Evolutionary conservation across 2,329 filamentous ascomycete species (phyloP), one percentile per base, ranked within the genome.

Genomic region (Fusarium torreyae): DNA sequence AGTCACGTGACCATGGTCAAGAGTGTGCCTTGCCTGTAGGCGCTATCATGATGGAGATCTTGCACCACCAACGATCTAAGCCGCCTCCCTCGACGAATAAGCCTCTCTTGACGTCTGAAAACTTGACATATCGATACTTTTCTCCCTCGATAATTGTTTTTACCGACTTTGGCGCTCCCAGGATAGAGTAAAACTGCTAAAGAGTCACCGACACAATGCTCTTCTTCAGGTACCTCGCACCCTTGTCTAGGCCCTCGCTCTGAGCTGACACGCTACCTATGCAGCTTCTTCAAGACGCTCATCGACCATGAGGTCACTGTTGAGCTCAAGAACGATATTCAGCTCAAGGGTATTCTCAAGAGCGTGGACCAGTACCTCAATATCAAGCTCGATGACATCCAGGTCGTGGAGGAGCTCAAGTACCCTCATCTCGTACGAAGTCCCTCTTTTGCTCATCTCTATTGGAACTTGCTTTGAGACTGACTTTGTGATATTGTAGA

Each of bases 281-380:
- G 20, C 78, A 96, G 93, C 84, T 98, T 98, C 86, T 98, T 98
- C 90, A 98, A 98, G 82, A 98, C 95, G 55, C 92, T 98, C 77
- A 97, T 98, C 80, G 96, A 98, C 85, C 92, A 96, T 74, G 91
- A 97, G 85, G 94, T 99, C 77, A 98, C 94, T 46, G 94, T 99
- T 79, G 96, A 99, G 85, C 92, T 99, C 80, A 99, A 99, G 84
- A 99, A 99, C 81, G 96, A 99, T 83, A 97, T 99, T 75, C 94
- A 94, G 79, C 97, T 99, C 80, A 93, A 93, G 75, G 96, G 96
- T 72, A 97, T 91, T 36, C 87, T 99, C 72, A 99, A 98, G 86
- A 97, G 93, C 77, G 95, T 99, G 72, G 96, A 99, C 80, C 96
- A 98, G 84, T 99, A 97, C 83, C 89, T 99, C 77, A 99, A 99